These are phyloP conservation scores for Cryptosporidium tyzzeri DNA, from an alignment of 169 alveolate species.

Conservation along the genomic window DNA sequence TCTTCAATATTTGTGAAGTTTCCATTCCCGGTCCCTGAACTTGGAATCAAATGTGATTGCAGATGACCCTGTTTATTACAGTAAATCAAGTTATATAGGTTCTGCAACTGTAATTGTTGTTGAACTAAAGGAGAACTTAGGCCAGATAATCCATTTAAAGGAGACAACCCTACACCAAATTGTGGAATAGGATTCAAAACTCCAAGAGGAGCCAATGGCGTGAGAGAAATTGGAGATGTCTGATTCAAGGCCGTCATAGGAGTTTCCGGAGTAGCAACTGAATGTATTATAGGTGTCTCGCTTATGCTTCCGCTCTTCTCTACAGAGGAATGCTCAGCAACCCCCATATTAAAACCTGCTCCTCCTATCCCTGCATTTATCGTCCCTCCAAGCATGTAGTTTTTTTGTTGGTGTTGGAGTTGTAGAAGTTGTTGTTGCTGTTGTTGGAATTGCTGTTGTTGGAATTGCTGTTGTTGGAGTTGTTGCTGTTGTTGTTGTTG, in stretches of 20 bases:
- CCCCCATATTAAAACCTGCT: background rate
- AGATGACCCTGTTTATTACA: background rate
- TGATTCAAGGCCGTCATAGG: slow-evolving; percentile 14
- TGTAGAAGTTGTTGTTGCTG: background rate
- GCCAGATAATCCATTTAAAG: background rate
- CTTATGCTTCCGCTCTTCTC: background rate
- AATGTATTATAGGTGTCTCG: slow-evolving; percentile 1
- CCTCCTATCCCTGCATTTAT: background rate
- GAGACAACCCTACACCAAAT: background rate
- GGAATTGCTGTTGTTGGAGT: too few relatives aligned
- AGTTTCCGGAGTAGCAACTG: slow-evolving; percentile 12
- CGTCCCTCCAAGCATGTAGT: background rate
- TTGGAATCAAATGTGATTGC: background rate
- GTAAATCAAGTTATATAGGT: slow-evolving; percentile 27
- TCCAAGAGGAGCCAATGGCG: slow-evolving; percentile 2
- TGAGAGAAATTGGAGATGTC: background rate
- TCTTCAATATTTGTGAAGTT: background rate
- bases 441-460: slow-evolving; percentile 1
- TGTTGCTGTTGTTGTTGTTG: background rate
- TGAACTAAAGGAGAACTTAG: slow-evolving; percentile 24
- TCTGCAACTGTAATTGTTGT: slow-evolving; percentile 10
- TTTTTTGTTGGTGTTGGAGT: background rate
- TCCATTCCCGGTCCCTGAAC: background rate
- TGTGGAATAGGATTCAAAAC: background rate
- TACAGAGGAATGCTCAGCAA: background rate